Conservation (phyloP, 2,329 filamentous ascomycete species). For the Fusarium multiceps region DNA sequence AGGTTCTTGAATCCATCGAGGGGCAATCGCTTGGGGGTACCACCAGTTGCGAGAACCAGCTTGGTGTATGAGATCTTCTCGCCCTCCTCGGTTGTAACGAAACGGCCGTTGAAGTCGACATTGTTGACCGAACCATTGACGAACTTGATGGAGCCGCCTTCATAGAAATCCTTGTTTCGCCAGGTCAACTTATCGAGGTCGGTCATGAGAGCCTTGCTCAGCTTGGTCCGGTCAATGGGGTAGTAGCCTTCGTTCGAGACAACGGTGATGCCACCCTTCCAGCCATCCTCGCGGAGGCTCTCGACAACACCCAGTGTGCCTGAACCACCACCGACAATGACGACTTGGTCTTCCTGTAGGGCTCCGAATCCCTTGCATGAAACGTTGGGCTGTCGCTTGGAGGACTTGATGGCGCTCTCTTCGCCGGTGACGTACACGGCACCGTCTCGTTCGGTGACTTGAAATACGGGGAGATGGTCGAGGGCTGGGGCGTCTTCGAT, state of each 20-base stretch:
- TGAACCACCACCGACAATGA: conserved; percentile 90
- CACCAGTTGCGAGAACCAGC: conserved; percentile 90
- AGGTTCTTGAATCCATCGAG: conserved; percentile 88
- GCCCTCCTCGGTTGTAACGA: conserved; percentile 79
- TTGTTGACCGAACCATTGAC: conserved; percentile 73
- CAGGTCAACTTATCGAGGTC: conserved; percentile 83
- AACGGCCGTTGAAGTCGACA: conserved; percentile 80
- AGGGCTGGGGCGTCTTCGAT: conserved; percentile 95
- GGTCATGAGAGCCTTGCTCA: conserved; percentile 91
- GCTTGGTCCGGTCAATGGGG: conserved; percentile 92
- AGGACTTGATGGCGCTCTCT: conserved; percentile 80
- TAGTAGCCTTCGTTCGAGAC: conserved; percentile 86
- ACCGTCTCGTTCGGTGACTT: conserved; percentile 82
- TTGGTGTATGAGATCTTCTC: conserved; percentile 83
- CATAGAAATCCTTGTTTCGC: conserved; percentile 83
- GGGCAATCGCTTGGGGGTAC: conserved; percentile 78
- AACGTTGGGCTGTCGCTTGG: conserved; percentile 77
- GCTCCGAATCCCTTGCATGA: conserved; percentile 69
- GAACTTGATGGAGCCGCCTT: conserved; percentile 67
- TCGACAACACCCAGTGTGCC: conserved; percentile 86
- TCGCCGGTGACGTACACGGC: conserved; percentile 87
- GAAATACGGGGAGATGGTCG: conserved; percentile 85
- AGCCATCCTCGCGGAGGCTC: conserved; percentile 84
- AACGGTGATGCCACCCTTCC: conserved; percentile 81
- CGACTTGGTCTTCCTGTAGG: conserved; percentile 70